A percentile compares a stretch with the other conserved stretches of the same genome.
Evolutionary conservation across 1,284 basidiomycete species (phyloP).

Genomic region (Coniophora puteana): DNA sequence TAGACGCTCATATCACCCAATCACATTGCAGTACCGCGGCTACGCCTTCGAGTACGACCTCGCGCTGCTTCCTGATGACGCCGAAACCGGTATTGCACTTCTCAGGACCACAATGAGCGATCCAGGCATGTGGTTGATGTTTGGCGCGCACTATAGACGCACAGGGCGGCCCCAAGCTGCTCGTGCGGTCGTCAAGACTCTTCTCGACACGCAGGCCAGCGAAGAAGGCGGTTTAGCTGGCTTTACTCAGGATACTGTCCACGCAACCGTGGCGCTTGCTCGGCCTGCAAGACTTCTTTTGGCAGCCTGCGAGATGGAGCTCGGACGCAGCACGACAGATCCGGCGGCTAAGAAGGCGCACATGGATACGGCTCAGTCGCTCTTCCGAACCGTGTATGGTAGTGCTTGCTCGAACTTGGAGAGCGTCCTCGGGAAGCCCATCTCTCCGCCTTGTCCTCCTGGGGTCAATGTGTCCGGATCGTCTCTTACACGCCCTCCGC

Average conservation of each 20-base stretch:
- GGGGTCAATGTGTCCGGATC: conserved; percentile 22
- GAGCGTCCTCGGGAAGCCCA: conserved; percentile 5
- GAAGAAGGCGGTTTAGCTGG: conserved; percentile 1
- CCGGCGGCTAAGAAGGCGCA: conserved; percentile 17
- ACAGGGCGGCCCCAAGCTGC: conserved; percentile 27
- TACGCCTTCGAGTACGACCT: conserved; percentile 25
- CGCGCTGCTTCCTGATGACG: conserved; percentile 25
- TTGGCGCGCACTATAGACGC: conserved; percentile 29
- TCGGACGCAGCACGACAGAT: conserved; percentile 22
- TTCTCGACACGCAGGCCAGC: conserved; percentile 15
- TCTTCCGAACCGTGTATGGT: conserved; percentile 27
- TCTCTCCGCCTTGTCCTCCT: conserved; percentile 15
- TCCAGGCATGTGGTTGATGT: conserved; percentile 26
- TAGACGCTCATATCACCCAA: conserved; percentile 11
- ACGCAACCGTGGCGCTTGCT: conserved; percentile 12
- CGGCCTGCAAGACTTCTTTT: conserved; percentile 26
- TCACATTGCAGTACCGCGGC: conserved; percentile 23
- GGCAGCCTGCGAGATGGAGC: conserved; percentile 27
- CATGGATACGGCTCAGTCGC: conserved; percentile 18
- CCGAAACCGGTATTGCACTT: conserved; percentile 20
- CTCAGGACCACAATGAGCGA: conserved; percentile 25
- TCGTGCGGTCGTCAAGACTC: conserved; percentile 21
- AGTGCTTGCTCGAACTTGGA: conserved; percentile 12
- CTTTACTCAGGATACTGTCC: conserved; percentile 6
- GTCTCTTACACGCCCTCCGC: conserved; percentile 16